A percentile compares a stretch with the other conserved stretches of the same genome.
phyloP scores from a whole-genome alignment of 2,329 filamentous ascomycete species.

The Elsinoe arachidis region DNA sequence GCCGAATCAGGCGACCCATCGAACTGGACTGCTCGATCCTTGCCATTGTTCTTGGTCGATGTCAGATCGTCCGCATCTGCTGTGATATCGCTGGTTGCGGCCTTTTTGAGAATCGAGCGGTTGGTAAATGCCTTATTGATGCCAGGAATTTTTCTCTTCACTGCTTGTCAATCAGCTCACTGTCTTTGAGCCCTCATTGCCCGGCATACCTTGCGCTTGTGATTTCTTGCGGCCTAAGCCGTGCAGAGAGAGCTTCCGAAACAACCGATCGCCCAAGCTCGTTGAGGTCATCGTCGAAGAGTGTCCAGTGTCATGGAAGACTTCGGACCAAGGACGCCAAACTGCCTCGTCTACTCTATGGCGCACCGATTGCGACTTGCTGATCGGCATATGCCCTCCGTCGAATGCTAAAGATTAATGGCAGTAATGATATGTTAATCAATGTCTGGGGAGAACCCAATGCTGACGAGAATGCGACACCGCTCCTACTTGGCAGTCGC shows the following conservation, averaged over 20 bases:
- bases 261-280: neutral
- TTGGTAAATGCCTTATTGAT: neutral
- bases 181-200: too few species aligned
- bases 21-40: neutral
- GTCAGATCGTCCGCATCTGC: neutral
- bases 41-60: neutral
- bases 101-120: neutral
- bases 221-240: neutral
- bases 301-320: neutral
- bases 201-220: too few species aligned
- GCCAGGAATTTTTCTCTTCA: neutral
- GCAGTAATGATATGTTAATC: neutral
- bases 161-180: too few species aligned
- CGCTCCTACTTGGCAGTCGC: too few species aligned
- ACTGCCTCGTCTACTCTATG: neutral
- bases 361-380: neutral
- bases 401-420: neutral
- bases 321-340: neutral
- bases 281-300: neutral
- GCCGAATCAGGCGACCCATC: slow-evolving; percentile 1
- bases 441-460: too few species aligned
- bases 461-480: too few species aligned
- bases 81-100: neutral
- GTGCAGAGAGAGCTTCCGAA: neutral
- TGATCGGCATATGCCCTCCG: neutral